Conservation (phyloP, 2,329 filamentous ascomycete genomes). For the Talaromyces rugulosus region DNA sequence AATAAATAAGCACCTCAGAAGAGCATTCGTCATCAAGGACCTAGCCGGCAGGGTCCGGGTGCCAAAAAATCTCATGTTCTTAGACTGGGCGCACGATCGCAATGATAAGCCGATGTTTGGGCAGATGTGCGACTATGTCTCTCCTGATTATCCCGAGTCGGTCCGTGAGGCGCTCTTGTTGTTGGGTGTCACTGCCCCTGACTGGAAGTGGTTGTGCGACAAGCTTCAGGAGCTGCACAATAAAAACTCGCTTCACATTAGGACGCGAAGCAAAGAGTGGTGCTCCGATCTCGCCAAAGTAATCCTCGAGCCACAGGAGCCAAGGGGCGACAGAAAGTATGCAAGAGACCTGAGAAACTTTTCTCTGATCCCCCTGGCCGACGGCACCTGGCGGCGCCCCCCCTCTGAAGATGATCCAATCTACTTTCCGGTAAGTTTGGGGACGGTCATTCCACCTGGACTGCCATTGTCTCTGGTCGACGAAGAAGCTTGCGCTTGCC, state of each 20-base stretch:
- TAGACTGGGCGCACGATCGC: conserved; percentile 1
- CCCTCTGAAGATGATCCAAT: conserved; percentile 5
- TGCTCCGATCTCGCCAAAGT: conserved; percentile 6
- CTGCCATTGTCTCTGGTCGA: conserved; percentile 6
- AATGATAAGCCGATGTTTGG: conserved; percentile 4
- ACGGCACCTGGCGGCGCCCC: conserved; percentile 2
- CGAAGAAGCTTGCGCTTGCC: conserved; percentile 7
- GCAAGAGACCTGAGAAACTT: conserved; percentile 4
- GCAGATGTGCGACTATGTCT: neutral
- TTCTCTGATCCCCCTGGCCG: conserved; percentile 6
- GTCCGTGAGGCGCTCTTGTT: conserved; percentile 3
- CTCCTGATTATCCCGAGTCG: neutral
- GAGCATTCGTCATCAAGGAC: conserved; percentile 1
- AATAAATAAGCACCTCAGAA: conserved; percentile 1
- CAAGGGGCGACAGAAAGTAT: neutral
- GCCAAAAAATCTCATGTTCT: conserved; percentile 8
- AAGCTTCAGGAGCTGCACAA: neutral
- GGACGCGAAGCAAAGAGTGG: conserved; percentile 4
- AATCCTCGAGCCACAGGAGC: conserved; percentile 2
- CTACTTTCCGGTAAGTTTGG: conserved; percentile 5
- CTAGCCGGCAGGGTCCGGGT: neutral
- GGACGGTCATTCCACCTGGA: conserved; percentile 5
- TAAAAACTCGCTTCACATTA: conserved; percentile 2
- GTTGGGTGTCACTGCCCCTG: conserved; percentile 5
- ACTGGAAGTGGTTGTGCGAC: conserved; percentile 8